Percentiles rank a stretch among this genome's conserved stretches.
Evolutionary conservation across 306 rosid species (phyloP).

Genomic region (Astragalus glycyphyllos): DNA sequence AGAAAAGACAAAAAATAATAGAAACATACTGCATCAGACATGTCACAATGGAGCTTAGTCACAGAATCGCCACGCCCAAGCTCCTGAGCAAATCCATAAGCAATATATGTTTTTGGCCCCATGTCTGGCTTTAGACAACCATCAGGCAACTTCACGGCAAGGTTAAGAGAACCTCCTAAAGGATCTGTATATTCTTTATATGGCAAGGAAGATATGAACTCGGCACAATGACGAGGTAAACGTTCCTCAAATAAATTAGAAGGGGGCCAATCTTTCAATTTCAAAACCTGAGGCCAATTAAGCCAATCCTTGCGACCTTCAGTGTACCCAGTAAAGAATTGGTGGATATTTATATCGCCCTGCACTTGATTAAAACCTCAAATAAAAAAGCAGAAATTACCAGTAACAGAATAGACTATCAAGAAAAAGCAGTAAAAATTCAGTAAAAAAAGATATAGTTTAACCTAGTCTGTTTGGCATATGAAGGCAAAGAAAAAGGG

Average conservation of each 20-base stretch:
- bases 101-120: conserved; percentile 95
- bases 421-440: conserved; percentile 4
- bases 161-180: conserved; percentile 59
- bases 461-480: background rate
- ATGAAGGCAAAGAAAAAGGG: background rate
- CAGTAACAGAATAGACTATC: background rate
- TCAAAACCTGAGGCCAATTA: conserved; percentile 78
- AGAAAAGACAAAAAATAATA: conserved; percentile 7
- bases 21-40: conserved; percentile 85
- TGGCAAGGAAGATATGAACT: conserved; percentile 74
- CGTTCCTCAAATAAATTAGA: conserved; percentile 74
- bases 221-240: conserved; percentile 84
- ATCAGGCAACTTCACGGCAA: conserved; percentile 52
- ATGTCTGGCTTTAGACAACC: conserved; percentile 66
- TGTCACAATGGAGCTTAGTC: conserved; percentile 91
- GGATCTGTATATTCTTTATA: conserved; percentile 82
- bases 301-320: conserved; percentile 47
- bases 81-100: conserved; percentile 81
- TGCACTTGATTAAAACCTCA: conserved; percentile 46
- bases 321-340: conserved; percentile 81
- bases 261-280: conserved; percentile 92
- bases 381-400: conserved; percentile 21
- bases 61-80: conserved; percentile 95
- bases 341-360: conserved; percentile 82
- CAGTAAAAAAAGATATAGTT: conserved; percentile 6